Conservation (phyloP, 345 rosid species). For the Reutealis trisperma region DNA sequence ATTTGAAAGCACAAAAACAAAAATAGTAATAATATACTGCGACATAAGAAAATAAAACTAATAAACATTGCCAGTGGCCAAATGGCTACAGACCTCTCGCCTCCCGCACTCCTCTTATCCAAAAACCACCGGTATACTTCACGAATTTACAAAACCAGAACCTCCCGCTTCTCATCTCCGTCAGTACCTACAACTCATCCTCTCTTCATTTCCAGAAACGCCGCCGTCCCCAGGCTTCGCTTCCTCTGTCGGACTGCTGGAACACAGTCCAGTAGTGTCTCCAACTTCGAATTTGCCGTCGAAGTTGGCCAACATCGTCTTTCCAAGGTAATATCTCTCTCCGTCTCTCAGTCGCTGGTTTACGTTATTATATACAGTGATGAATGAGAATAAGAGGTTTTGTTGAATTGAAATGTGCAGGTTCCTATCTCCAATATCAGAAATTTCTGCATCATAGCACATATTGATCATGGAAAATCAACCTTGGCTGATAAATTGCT, state of each 20-base stretch:
- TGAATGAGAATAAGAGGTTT: neutral
- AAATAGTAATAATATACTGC: too few species aligned
- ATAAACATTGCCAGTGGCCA: neutral
- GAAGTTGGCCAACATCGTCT: constrained; percentile 77
- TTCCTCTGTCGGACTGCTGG: constrained; percentile 3
- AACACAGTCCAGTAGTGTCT: constrained; percentile 1
- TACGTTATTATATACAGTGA: too few species aligned
- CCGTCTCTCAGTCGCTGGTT: neutral
- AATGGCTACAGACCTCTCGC: neutral
- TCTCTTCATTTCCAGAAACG: neutral
- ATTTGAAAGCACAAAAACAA: too few species aligned
- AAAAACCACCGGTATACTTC: neutral
- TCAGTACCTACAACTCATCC: neutral
- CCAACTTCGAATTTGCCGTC: constrained; percentile 36
- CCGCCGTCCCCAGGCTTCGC: constrained; percentile 6
- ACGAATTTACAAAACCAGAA: neutral
- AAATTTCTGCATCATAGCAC: constrained; percentile 90
- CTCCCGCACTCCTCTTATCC: constrained; percentile 6
- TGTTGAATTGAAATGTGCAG: constrained; percentile 16
- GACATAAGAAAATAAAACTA: neutral
- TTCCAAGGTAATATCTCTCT: constrained; percentile 42
- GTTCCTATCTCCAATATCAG: constrained; percentile 79
- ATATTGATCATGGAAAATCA: constrained; percentile 97
- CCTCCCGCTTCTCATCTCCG: neutral
- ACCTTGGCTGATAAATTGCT: constrained; percentile 96